phyloP scores from a whole-genome alignment of 139 green algal genomes.

The Raphidocelis subcapitata region DNA sequence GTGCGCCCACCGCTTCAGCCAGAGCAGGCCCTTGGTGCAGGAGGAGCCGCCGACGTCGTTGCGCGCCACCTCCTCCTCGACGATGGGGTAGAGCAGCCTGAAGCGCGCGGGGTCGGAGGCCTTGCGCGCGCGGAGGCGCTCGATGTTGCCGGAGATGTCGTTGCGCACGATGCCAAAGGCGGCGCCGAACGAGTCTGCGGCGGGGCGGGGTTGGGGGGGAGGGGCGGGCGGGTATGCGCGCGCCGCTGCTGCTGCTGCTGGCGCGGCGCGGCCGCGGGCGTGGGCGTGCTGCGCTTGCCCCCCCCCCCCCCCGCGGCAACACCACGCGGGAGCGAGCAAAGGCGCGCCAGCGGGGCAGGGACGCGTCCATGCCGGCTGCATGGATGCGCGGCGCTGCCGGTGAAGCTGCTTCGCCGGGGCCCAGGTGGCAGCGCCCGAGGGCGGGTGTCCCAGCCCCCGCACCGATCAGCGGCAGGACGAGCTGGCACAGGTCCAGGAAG shows the following conservation, averaged over 20 bases:
- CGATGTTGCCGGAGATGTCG: conserved; percentile 73
- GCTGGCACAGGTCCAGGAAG: conserved; percentile 53
- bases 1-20: conserved; percentile 62
- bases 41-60: conserved; percentile 36
- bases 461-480: conserved; percentile 64
- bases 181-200: conserved; percentile 69
- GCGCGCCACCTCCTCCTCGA: conserved; percentile 61
- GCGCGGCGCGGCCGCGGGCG: too few species aligned
- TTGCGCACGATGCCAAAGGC: conserved; percentile 62
- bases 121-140: conserved; percentile 45
- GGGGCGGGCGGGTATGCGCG: not conserved
- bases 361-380: too few species aligned
- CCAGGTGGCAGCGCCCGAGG: too few species aligned
- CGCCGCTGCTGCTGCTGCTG: conserved; percentile 3
- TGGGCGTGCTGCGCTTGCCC: too few species aligned
- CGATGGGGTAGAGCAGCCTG: conserved; percentile 54
- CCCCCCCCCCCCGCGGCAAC: too few species aligned
- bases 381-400: too few species aligned
- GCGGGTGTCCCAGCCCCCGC: not conserved
- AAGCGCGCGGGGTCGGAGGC: conserved; percentile 48
- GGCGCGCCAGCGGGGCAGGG: too few species aligned
- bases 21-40: conserved; percentile 76
- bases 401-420: not conserved
- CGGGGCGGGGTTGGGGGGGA: not conserved
- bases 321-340: too few species aligned